phyloP scores from a whole-genome alignment of 768 basidiomycete species.

The Termitomyces sp. region DNA sequence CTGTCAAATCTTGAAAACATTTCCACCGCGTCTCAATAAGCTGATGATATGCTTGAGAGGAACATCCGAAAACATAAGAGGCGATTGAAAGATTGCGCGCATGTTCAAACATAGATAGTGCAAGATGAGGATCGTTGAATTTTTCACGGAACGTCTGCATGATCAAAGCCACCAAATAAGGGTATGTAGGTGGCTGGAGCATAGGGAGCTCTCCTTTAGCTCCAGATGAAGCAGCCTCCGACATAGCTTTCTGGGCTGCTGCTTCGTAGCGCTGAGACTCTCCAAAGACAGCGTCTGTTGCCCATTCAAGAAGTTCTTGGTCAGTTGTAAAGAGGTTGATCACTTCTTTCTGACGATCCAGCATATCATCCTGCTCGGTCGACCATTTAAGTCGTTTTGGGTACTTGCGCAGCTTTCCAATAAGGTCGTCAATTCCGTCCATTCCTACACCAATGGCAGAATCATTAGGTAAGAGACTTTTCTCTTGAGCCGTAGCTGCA shows the following conservation, averaged over 20 bases:
- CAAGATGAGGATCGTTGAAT: slow-evolving; percentile 73
- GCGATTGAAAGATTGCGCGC: slow-evolving; percentile 68
- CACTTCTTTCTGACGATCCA: slow-evolving; percentile 68
- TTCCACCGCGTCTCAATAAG: slow-evolving; percentile 82
- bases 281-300: slow-evolving; percentile 60
- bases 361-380: slow-evolving; percentile 41
- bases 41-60: slow-evolving; percentile 84
- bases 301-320: slow-evolving; percentile 69
- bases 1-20: slow-evolving; percentile 75
- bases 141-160: slow-evolving; percentile 77
- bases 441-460: slow-evolving; percentile 16
- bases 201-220: slow-evolving; percentile 23
- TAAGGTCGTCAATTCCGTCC: slow-evolving; percentile 40
- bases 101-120: slow-evolving; percentile 78
- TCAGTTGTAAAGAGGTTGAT: slow-evolving; percentile 70
- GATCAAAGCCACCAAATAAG: slow-evolving; percentile 68
- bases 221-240: slow-evolving; percentile 19
- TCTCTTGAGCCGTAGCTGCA: slow-evolving; percentile 33
- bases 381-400: slow-evolving; percentile 47
- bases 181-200: slow-evolving; percentile 63
- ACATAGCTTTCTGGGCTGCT: slow-evolving; percentile 33
- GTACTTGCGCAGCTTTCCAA: slow-evolving; percentile 48
- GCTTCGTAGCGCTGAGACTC: slow-evolving; percentile 46
- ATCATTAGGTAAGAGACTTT: slow-evolving; percentile 6
- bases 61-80: slow-evolving; percentile 88